phyloP scores from a whole-genome alignment of 192 early-diverging fungal species.

The Phycomyces nitens region DNA sequence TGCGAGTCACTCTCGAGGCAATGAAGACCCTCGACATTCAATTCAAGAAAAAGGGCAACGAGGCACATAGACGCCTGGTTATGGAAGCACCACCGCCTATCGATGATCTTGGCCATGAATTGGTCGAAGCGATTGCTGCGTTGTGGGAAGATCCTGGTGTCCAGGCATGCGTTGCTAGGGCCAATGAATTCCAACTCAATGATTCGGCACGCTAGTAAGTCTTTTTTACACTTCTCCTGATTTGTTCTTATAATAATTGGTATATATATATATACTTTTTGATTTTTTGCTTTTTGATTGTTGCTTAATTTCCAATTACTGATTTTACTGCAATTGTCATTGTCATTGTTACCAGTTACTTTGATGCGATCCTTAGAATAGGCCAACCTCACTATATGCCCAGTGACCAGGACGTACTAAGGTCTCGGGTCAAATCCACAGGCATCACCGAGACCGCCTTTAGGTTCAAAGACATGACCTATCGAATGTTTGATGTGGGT shows the following conservation, averaged over 20 bases:
- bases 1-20: conserved; percentile 93
- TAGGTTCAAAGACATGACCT: conserved; percentile 86
- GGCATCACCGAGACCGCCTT: conserved; percentile 96
- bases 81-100: conserved; percentile 82
- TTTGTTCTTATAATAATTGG: no score
- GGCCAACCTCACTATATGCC: conserved; percentile 76
- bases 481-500: conserved; percentile 97
- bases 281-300: neutral
- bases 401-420: conserved; percentile 93
- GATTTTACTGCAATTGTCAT: conserved; percentile 15
- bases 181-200: conserved; percentile 92
- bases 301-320: conserved; percentile 3
- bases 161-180: conserved; percentile 74
- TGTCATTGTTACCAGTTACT: conserved; percentile 61
- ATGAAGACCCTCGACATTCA: conserved; percentile 84
- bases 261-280: no score
- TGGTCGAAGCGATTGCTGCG: conserved; percentile 73
- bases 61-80: conserved; percentile 68
- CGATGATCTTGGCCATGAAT: conserved; percentile 77
- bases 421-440: conserved; percentile 95
- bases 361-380: conserved; percentile 91
- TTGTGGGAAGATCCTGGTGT: conserved; percentile 87
- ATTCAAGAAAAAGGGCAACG: conserved; percentile 66
- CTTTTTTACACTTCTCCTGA: neutral
- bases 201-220: conserved; percentile 92